A percentile compares a stretch with the other conserved stretches of the same genome.
Conservation (phyloP, 345 rosid genomes). For the Eucalyptus curtisii region DNA sequence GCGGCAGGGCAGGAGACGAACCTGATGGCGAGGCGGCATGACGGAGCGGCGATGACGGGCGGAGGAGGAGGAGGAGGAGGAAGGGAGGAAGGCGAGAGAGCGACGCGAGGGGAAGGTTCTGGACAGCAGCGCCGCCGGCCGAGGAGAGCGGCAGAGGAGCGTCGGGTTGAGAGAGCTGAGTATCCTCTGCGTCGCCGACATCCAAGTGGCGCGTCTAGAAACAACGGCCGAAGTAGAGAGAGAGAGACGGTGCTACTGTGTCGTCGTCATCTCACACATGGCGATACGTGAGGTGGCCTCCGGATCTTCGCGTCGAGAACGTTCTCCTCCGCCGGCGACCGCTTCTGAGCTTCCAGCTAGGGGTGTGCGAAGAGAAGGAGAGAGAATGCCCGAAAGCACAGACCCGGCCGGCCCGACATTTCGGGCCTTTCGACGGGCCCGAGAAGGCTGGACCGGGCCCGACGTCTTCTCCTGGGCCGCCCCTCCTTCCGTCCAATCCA, state of each 20-base stretch:
- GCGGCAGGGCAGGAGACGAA: not conserved
- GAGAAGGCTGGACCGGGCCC: not conserved
- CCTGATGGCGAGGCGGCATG: slow-evolving; percentile 25
- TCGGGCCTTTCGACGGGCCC: not conserved
- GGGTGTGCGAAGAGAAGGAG: fast-evolving
- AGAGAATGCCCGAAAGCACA: fast-evolving
- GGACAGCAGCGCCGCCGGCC: not conserved
- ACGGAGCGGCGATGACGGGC: not conserved
- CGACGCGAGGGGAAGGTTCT: slow-evolving; percentile 11
- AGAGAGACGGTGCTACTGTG: not conserved
- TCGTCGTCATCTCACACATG: not conserved
- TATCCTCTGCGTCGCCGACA: slow-evolving; percentile 29
- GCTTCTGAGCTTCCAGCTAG: not conserved
- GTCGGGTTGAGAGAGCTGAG: slow-evolving; percentile 3
- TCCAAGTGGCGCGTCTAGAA: not conserved
- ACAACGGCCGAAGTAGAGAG: not conserved
- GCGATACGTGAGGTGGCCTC: not conserved
- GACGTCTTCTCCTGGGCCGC: not conserved
- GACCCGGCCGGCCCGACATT: not conserved
- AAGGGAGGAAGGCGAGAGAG: slow-evolving; percentile 1
- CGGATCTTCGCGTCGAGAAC: not conserved
- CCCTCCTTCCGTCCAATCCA: not conserved
- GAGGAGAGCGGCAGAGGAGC: not conserved
- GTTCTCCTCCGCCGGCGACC: not conserved
- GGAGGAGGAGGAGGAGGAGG: not conserved